Conservation (phyloP, 139 green algal species). For the Zygnema circumcarinatum region DNA sequence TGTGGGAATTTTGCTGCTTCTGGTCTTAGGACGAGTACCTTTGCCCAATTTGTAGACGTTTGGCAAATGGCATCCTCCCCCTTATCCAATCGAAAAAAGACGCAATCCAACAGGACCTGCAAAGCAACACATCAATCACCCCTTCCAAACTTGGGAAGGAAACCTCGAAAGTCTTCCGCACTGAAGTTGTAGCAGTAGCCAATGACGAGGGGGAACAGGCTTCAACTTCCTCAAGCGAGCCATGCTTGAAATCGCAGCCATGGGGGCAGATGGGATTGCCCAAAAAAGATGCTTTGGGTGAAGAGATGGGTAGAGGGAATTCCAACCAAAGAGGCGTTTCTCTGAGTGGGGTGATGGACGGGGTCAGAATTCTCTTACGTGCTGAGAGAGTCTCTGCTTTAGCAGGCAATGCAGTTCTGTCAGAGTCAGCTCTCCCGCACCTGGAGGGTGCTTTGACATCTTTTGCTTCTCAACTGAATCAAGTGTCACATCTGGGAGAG, state of each 20-base stretch:
- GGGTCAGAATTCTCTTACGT: neutral
- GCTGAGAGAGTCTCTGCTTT: neutral
- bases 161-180: too few relatives aligned
- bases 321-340: neutral
- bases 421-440: neutral
- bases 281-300: too few relatives aligned
- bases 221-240: too few relatives aligned
- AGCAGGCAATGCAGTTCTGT: neutral
- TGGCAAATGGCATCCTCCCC: conserved; percentile 52
- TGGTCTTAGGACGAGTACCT: conserved; percentile 59
- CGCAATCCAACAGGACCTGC: neutral
- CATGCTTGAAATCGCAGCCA: too few relatives aligned
- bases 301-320: too few relatives aligned
- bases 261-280: too few relatives aligned
- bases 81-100: neutral
- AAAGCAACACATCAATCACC: neutral
- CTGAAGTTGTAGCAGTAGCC: too few relatives aligned
- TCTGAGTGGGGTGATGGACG: neutral
- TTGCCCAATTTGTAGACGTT: conserved; percentile 57
- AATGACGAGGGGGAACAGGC: too few relatives aligned
- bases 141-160: too few relatives aligned
- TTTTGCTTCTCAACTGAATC: conserved; percentile 12
- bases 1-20: neutral
- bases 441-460: neutral
- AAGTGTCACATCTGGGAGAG: neutral